Base-by-base conservation (phyloP, 2,329 filamentous ascomycete species). In the Alternaria arborescens region DNA sequence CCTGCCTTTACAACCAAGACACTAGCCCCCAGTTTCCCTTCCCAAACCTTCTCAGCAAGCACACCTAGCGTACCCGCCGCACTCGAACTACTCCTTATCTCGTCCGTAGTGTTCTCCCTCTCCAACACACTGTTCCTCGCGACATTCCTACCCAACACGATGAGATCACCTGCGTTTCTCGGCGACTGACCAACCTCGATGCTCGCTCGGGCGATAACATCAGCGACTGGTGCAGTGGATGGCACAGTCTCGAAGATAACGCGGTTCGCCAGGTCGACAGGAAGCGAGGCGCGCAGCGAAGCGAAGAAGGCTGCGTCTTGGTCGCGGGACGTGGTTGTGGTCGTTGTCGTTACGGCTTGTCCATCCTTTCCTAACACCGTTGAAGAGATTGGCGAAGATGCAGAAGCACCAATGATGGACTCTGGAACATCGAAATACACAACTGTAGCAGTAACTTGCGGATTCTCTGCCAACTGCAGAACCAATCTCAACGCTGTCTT, bases 381-480 rank as follows among this genome's bases (percentile, higher is more conserved):
- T 52, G 28, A 52, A 10, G 44, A 47, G 5, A 66, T 54, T 0
- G 70, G 57, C 1, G 61, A 51, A 8, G 56, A 48, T 3, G 52
- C 20, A 4, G 63, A 44, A 3, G 63, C 52, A 6, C 59, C 67
- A n/a, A 71, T 60, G 44, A 73, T 64, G 0, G 55, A 59, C 5
- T 71, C 66, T 3, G 71, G 66, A 2, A 77, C 66, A 38, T 81
- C 76, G 58, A 92, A 83, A 62, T 89, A 88, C 1, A 91, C 82
- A 32, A 97, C 85, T 0, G 91, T 94, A 0, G 89, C 92, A 0
- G 92, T 94, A 26, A 97, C 88, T 43, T 91, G 87, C 4, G 87
- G 85, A 71, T 93, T 95, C 75, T 90, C 88, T 1, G 90, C 92
- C 1, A 99, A 85, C 72, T 97, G 94, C 3, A 98, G 83, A 3